These are phyloP conservation scores for Magnusiomyces ingens DNA, from an alignment of 1,139 yeast species.

Conservation along the genomic window DNA sequence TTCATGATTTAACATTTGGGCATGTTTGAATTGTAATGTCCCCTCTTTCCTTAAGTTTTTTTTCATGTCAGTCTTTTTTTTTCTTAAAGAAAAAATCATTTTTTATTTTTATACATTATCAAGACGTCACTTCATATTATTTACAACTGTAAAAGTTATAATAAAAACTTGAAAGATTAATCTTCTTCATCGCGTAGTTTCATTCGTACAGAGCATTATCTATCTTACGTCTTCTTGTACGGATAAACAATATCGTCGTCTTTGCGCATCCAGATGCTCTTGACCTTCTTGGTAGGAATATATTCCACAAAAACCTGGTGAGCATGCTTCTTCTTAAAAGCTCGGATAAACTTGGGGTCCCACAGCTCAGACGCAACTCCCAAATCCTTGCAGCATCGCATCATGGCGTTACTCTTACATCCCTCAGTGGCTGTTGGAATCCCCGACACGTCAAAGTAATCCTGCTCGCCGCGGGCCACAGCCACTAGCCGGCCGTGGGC, in stretches of 20 bases:
- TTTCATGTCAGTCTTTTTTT: neutral
- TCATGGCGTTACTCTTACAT: slow-evolving; percentile 90
- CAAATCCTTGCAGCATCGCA: slow-evolving; percentile 96
- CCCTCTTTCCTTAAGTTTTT: neutral
- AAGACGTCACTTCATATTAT: no score
- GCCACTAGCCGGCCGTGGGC: slow-evolving; percentile 86
- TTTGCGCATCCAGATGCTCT: slow-evolving; percentile 82
- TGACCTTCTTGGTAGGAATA: slow-evolving; percentile 70
- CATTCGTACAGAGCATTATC: slow-evolving; percentile 7
- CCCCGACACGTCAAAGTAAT: slow-evolving; percentile 78
- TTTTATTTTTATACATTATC: no score
- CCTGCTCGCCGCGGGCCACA: slow-evolving; percentile 94
- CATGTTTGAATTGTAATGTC: no score
- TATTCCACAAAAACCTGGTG: slow-evolving; percentile 86
- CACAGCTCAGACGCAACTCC: slow-evolving; percentile 95
- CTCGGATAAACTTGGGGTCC: slow-evolving; percentile 88
- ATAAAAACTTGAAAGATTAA: no score
- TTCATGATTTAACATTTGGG: no score
- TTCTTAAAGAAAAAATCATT: no score
- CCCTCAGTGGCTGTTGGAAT: slow-evolving; percentile 97
- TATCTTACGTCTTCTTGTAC: slow-evolving; percentile 40
- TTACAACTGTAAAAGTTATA: no score
- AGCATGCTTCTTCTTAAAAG: slow-evolving; percentile 68
- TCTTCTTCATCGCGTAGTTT: neutral
- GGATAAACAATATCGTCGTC: slow-evolving; percentile 68